Evolutionary conservation across 176 grass and related monocot genomes (phyloP), one percentile per base, ranked within the genome.

Genomic region (Puya raimondii): DNA sequence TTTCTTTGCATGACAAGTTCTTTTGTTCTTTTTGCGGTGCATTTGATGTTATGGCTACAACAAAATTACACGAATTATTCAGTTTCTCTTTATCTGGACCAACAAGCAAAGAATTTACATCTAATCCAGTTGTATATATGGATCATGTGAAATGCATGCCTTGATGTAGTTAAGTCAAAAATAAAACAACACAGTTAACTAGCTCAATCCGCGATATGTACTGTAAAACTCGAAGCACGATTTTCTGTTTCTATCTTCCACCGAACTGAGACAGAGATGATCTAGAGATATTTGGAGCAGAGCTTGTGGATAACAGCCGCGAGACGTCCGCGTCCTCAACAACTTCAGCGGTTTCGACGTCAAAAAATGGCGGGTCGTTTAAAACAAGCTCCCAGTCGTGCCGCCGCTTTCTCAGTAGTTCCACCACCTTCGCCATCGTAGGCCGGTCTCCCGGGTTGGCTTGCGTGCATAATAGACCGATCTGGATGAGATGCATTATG

Each of bases 371-470:
- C 69, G 91, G 91, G 29, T 85, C 91, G 29, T 78, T 85, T 77
- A 96, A 73, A 17, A 91, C 47, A 50, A 96, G 49, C 58, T 87
- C 67, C 25, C 78, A 49, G 80, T 87, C 73, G 58, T 77, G 68
- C 17, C 68, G 77, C 16, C 64, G 81, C 47, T 64, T 96, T 81
- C 91, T 85, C 48, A 96, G 73, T 48, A 91, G 53, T 64, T 88
- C 91, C 25, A 96, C 84, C 51, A 90, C 91, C 72, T 96, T 90
- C 0, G 76, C 75, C 91, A 96, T 96, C 59, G 87, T 59, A 23
- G 87, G 91, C 66, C 84, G 85, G 26, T 91, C 84, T 1, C 49
- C 68, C 23, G 87, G 67, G 72, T 82, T 83, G 16, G 79, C 81
- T 63, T 96, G 87, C 52, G 73, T 73, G 58, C 91, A 96, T 57